Base-by-base conservation (phyloP, 1,139 yeast species). In the Schwanniomyces etchellsii region DNA sequence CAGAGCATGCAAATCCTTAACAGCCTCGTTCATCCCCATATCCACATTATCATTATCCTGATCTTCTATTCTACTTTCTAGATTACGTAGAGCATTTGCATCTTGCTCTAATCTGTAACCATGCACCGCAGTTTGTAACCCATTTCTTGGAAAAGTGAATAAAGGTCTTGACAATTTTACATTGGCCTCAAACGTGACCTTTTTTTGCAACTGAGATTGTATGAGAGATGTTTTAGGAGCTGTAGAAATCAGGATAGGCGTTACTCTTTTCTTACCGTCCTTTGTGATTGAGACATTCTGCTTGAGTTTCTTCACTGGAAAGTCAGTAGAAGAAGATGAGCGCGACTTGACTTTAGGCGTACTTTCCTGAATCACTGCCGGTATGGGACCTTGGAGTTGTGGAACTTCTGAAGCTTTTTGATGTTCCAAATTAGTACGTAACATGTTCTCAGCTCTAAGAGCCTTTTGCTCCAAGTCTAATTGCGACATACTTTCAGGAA, bases 401-500 rank as follows among this genome's bases (percentile, higher is more conserved):
- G 35, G 34, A 6, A 29, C 29, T n/a, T 18, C 9, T 4, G 24
- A 28, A 21, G 28, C 11, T 25, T 26, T 15, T 26, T 23, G 12
- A 14, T 17, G 18, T 32, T 28, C 13, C 26, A 20, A 15, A 24
- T 13, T 23, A 26, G 27, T 4, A 21, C 27, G 7, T 18, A 7
- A 7, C 21, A n/a, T 18, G 7, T 14, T 30, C n/a, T 36, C 35
- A 7, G 7, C 13, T 10, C 16, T 16, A 5, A 22, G n/a, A 14
- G 83, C 76, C 37, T 65, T 66, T 20, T 79, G 83, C 46, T 88
- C 96, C 23, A 89, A 60, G 5, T 60, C 52, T 35, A 91, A 64
- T 53, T 89, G 96, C 32, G 77, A 82, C 1, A 81, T 73, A 50
- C 94, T 81, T 47, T 91, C 97, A 0, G 96, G 95, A 44, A 86